These are phyloP conservation scores for Candida pini DNA, from an alignment of 805 yeast species.

Conservation along the genomic window DNA sequence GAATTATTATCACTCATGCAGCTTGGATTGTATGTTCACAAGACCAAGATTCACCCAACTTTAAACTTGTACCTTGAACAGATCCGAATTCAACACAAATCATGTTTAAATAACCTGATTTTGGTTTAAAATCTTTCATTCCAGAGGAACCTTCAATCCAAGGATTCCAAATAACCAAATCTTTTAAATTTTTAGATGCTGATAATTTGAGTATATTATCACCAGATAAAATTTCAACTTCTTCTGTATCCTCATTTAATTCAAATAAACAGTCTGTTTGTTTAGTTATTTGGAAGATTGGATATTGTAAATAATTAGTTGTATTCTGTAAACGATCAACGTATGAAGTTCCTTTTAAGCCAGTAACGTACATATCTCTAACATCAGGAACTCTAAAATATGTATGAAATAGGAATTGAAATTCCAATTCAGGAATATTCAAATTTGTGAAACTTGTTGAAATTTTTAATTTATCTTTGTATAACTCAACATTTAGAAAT, in stretches of 20 bases:
- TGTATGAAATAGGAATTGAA: constrained; percentile 17
- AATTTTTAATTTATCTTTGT: constrained; percentile 3
- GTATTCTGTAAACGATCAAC: constrained; percentile 10
- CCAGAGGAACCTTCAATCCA: constrained; percentile 11
- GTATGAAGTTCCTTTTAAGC: constrained; percentile 10
- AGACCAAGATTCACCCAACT: constrained; percentile 9
- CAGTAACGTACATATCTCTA: constrained; percentile 16
- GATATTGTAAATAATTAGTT: constrained; percentile 3
- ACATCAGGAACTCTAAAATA: constrained; percentile 14
- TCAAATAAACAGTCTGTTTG: constrained; percentile 13
- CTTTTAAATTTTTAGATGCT: constrained; percentile 7
- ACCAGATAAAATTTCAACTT: constrained; percentile 14
- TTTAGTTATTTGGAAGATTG: constrained; percentile 11
- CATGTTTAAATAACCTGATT: constrained; percentile 12
- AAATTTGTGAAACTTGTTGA: constrained; percentile 7
- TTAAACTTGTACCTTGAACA: constrained; percentile 8
- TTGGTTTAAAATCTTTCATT: constrained; percentile 17
- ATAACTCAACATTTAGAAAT: constrained; percentile 6
- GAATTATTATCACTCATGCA: neutral
- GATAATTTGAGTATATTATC: constrained; percentile 9
- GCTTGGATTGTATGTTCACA: constrained; percentile 11
- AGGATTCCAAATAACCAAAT: constrained; percentile 19
- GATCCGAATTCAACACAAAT: constrained; percentile 18
- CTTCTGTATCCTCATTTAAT: constrained; percentile 1
- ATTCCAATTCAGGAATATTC: constrained; percentile 10